These are phyloP conservation scores for Claviceps monticola DNA, from an alignment of 2,329 filamentous ascomycete species.

Conservation along the genomic window DNA sequence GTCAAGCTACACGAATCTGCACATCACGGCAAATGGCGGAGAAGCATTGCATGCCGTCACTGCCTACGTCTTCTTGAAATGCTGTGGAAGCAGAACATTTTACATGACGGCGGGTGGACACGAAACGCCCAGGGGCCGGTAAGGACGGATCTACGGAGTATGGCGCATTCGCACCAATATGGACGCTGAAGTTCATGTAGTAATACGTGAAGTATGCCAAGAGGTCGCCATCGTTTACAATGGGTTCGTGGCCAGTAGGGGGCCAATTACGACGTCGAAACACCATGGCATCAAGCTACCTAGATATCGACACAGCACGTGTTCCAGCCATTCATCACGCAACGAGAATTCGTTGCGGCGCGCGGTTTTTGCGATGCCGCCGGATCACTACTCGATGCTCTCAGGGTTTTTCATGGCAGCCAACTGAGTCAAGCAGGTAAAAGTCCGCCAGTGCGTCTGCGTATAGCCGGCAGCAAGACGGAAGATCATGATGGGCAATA, in stretches of 20 bases:
- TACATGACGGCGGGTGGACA: not conserved
- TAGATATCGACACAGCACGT: too few relatives aligned
- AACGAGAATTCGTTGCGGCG: not conserved
- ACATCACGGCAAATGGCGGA: not conserved
- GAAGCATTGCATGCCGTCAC: not conserved
- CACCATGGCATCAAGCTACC: too few relatives aligned
- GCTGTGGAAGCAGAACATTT: not conserved
- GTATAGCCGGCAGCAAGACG: not conserved
- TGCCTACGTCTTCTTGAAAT: not conserved
- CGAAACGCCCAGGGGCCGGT: not conserved
- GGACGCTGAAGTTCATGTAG: not conserved
- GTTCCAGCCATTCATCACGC: too few relatives aligned
- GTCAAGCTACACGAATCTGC: slow-evolving; percentile 1
- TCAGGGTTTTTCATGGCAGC: not conserved
- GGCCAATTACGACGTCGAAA: too few relatives aligned
- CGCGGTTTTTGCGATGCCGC: not conserved
- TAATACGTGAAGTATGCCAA: slow-evolving; percentile 1
- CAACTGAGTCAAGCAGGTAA: not conserved
- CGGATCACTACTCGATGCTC: not conserved
- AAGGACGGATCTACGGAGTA: not conserved
- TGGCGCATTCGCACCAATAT: not conserved
- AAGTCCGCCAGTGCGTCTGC: not conserved
- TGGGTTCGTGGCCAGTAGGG: not conserved
- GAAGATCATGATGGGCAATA: not conserved
- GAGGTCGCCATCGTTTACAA: not conserved